These are phyloP conservation scores for Trypanosoma scelopori DNA, from an alignment of 208 protist species.

Conservation along the genomic window DNA sequence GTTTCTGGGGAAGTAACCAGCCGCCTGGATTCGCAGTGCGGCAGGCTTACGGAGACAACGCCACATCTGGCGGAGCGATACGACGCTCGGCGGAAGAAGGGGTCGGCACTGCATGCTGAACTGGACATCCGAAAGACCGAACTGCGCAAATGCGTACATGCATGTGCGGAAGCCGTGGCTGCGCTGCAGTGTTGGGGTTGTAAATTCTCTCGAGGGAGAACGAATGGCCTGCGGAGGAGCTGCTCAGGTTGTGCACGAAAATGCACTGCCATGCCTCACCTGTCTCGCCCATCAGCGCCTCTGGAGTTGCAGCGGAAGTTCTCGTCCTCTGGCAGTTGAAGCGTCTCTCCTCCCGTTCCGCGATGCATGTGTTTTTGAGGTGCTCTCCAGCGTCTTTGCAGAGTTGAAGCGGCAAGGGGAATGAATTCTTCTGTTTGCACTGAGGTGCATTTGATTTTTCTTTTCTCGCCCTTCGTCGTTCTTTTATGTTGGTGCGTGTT, in stretches of 20 bases:
- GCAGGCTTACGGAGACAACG: conserved; percentile 37
- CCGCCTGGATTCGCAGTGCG: conserved; percentile 35
- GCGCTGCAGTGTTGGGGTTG: conserved; percentile 21
- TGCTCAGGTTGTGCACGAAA: conserved; percentile 55
- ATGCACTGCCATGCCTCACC: conserved; percentile 30
- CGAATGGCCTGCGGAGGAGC: conserved; percentile 47
- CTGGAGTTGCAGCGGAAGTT: no score
- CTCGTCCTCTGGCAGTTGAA: neutral
- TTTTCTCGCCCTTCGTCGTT: no score
- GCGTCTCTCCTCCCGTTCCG: no score
- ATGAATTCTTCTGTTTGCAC: no score
- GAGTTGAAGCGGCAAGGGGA: no score
- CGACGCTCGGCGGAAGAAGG: conserved; percentile 33
- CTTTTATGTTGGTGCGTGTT: no score
- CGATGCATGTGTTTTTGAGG: no score
- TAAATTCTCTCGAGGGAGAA: conserved; percentile 48
- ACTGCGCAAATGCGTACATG: neutral
- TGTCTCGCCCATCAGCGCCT: neutral
- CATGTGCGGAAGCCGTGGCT: neutral
- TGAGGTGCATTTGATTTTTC: no score
- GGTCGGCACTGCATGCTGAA: conserved; percentile 30
- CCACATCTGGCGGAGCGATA: conserved; percentile 49
- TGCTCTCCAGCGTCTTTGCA: no score
- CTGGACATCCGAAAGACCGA: conserved; percentile 14
- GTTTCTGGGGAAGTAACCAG: conserved; percentile 36